Conservation (phyloP, 768 basidiomycete species). For the Russula foetens region DNA sequence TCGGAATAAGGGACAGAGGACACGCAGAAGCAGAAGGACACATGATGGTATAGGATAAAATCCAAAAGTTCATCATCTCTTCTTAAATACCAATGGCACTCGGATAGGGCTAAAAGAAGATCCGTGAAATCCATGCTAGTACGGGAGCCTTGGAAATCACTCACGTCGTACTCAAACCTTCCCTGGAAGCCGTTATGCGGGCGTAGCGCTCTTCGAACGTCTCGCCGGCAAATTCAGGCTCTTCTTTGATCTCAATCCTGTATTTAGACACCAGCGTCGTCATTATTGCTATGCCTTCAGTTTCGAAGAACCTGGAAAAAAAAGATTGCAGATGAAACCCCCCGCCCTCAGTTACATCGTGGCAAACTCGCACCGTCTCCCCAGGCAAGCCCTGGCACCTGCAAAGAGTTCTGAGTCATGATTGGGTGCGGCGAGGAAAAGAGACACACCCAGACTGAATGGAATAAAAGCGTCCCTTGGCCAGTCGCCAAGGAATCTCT, state of each 20-base stretch:
- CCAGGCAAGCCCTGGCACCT: slow-evolving; percentile 21
- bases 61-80: not conserved
- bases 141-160: not conserved
- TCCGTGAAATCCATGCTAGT: too few relatives aligned
- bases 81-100: slow-evolving; percentile 20
- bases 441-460: slow-evolving; percentile 22
- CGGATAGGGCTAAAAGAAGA: slow-evolving; percentile 10
- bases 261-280: slow-evolving; percentile 39
- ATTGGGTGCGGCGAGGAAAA: not conserved
- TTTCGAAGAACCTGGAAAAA: slow-evolving; percentile 38
- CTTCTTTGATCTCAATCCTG: slow-evolving; percentile 41
- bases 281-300: slow-evolving; percentile 39
- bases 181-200: not conserved
- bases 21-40: too few relatives aligned
- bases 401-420: not conserved
- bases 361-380: slow-evolving; percentile 13
- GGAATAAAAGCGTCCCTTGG: slow-evolving; percentile 29
- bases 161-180: slow-evolving; percentile 4
- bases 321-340: too few relatives aligned
- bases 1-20: too few relatives aligned
- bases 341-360: not conserved
- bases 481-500: slow-evolving; percentile 29
- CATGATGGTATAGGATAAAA: too few relatives aligned
- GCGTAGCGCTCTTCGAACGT: slow-evolving; percentile 37
- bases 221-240: slow-evolving; percentile 37